These are phyloP conservation scores for Fusarium bulbicola DNA, from an alignment of 2,329 filamentous ascomycete species.

Conservation along the genomic window DNA sequence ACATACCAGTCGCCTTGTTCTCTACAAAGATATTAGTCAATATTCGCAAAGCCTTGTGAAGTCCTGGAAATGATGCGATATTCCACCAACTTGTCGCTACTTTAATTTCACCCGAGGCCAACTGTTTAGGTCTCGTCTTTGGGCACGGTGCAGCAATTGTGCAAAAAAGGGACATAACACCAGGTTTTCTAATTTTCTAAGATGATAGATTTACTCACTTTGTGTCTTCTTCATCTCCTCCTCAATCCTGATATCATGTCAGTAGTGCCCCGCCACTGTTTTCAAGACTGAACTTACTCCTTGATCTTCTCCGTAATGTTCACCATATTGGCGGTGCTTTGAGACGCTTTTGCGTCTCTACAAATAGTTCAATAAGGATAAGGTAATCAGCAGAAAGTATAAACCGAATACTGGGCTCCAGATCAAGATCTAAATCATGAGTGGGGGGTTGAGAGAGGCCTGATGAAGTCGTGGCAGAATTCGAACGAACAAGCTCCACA, in stretches of 20 bases:
- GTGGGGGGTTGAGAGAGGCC: conserved; percentile 43
- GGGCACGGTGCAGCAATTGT: neutral
- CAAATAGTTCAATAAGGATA: conserved; percentile 14
- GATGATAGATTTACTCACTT: conserved; percentile 67
- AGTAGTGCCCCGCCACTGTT: conserved; percentile 28
- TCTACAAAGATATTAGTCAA: conserved; percentile 63
- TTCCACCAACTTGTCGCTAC: neutral
- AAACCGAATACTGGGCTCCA: conserved; percentile 13
- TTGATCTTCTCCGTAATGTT: conserved; percentile 99
- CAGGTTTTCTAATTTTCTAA: neutral
- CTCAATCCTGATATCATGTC: conserved; percentile 79
- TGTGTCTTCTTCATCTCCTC: conserved; percentile 99
- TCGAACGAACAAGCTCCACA: conserved; percentile 26
- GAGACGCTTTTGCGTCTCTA: conserved; percentile 36
- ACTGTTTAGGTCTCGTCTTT: neutral
- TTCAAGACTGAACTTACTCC: conserved; percentile 70
- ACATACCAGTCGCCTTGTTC: conserved; percentile 97
- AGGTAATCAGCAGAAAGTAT: conserved; percentile 13
- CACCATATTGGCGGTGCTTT: conserved; percentile 74
- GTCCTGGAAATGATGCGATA: neutral
- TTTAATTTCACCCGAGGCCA: neutral
- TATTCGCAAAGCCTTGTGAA: neutral
- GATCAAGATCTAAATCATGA: conserved; percentile 37
- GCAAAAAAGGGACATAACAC: neutral
- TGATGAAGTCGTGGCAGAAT: conserved; percentile 43